Percentiles rank a stretch among this genome's conserved stretches.
phyloP scores from a whole-genome alignment of 2,329 filamentous ascomycete genomes.

The Sporothrix sp. region DNA sequence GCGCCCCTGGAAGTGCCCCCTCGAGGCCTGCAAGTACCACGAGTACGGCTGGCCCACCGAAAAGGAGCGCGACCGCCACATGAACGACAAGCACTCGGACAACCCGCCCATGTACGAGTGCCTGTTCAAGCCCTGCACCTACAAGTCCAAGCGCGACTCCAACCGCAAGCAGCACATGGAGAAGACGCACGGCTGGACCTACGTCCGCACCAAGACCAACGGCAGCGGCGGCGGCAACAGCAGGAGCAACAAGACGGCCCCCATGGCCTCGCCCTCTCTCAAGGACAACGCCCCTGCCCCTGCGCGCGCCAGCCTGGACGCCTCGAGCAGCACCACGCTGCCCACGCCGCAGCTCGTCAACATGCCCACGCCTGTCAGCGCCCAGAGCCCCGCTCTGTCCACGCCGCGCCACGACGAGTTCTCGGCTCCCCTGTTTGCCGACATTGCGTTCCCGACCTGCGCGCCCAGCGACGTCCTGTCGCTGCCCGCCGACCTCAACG shows the following conservation, averaged over 20 bases:
- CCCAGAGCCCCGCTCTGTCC: constrained; percentile 42
- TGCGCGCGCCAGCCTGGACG: constrained; percentile 29
- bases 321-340: constrained; percentile 36
- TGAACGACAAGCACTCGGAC: constrained; percentile 89
- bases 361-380: constrained; percentile 52
- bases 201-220: constrained; percentile 86
- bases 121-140: constrained; percentile 71
- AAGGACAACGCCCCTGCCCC: background rate
- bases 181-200: constrained; percentile 86
- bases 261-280: background rate
- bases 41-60: constrained; percentile 90
- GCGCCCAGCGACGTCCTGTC: constrained; percentile 20
- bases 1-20: constrained; percentile 87
- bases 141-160: constrained; percentile 89
- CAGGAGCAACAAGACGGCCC: constrained; percentile 31
- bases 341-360: constrained; percentile 51
- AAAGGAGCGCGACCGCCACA: constrained; percentile 92
- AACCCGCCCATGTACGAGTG: constrained; percentile 77
- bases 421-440: constrained; percentile 12
- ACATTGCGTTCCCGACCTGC: constrained; percentile 36
- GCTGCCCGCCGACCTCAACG: constrained; percentile 31
- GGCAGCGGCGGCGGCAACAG: too few species aligned
- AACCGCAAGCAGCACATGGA: constrained; percentile 99
- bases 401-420: constrained; percentile 47
- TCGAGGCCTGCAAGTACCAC: constrained; percentile 78